Conservation (phyloP, 805 yeast genomes). For the Wickerhamomyces bisporus region DNA sequence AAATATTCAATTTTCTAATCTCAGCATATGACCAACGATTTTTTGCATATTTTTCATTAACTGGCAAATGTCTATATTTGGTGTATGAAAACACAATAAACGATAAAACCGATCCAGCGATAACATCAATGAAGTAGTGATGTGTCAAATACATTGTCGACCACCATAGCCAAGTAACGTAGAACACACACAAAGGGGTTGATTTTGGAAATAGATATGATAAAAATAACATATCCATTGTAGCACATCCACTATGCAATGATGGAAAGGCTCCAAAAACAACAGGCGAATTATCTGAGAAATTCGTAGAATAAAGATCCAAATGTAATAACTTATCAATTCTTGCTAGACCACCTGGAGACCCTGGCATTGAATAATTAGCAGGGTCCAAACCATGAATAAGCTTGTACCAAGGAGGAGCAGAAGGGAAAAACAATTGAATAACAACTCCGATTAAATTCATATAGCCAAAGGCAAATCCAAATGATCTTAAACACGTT, state of each 20-base stretch:
- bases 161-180: slow-evolving; percentile 97
- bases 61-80: slow-evolving; percentile 64
- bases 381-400: slow-evolving; percentile 86
- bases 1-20: slow-evolving; percentile 30
- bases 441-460: slow-evolving; percentile 78
- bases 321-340: slow-evolving; percentile 76
- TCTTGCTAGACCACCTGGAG: slow-evolving; percentile 92
- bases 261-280: slow-evolving; percentile 91
- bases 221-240: slow-evolving; percentile 87
- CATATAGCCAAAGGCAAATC: slow-evolving; percentile 93
- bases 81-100: slow-evolving; percentile 64
- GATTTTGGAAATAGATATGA: slow-evolving; percentile 74
- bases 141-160: slow-evolving; percentile 96
- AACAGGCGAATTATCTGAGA: slow-evolving; percentile 76
- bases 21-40: slow-evolving; percentile 67
- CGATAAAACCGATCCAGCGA: slow-evolving; percentile 89
- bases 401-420: slow-evolving; percentile 96
- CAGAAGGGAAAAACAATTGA: slow-evolving; percentile 85
- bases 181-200: slow-evolving; percentile 60
- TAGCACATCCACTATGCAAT: slow-evolving; percentile 89
- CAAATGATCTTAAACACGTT: slow-evolving; percentile 72
- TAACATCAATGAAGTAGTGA: slow-evolving; percentile 90
- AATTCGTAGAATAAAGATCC: slow-evolving; percentile 78
- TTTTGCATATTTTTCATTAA: slow-evolving; percentile 42
- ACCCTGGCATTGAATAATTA: slow-evolving; percentile 83